phyloP scores from a whole-genome alignment of 768 basidiomycete species.

The Lentinula edodes region DNA sequence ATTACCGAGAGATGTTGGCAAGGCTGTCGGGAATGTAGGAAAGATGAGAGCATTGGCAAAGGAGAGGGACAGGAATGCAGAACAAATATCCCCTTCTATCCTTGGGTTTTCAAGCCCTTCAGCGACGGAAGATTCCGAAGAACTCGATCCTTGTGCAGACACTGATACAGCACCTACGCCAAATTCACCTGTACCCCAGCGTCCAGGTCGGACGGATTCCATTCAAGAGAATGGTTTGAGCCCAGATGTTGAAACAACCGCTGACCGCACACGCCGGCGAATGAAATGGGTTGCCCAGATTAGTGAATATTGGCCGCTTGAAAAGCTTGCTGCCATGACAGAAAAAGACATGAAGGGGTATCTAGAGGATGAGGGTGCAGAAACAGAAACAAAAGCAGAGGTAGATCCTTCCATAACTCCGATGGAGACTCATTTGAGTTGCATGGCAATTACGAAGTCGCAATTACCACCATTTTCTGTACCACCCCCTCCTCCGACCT shows the following conservation, averaged over 20 bases:
- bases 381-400: not conserved
- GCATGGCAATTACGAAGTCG: constrained; percentile 42
- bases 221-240: no score
- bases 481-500: constrained; percentile 27
- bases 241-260: constrained; percentile 24
- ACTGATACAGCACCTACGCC: constrained; percentile 45
- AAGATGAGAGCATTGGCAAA: constrained; percentile 56
- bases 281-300: constrained; percentile 95
- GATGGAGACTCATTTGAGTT: not conserved
- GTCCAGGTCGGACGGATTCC: constrained; percentile 16
- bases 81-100: not conserved
- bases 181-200: constrained; percentile 61
- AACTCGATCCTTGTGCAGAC: constrained; percentile 50
- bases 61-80: constrained; percentile 4
- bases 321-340: constrained; percentile 65
- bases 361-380: not conserved
- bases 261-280: constrained; percentile 51
- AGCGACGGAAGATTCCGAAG: constrained; percentile 20
- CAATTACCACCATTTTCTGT: constrained; percentile 10
- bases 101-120: not conserved
- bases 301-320: constrained; percentile 93
- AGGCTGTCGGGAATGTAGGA: constrained; percentile 71
- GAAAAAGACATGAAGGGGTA: constrained; percentile 52
- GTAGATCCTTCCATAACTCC: not conserved
- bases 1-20: constrained; percentile 68